Evolutionary conservation across 306 rosid genomes (phyloP).

Genomic region (Macrotyloma uniflorum): DNA sequence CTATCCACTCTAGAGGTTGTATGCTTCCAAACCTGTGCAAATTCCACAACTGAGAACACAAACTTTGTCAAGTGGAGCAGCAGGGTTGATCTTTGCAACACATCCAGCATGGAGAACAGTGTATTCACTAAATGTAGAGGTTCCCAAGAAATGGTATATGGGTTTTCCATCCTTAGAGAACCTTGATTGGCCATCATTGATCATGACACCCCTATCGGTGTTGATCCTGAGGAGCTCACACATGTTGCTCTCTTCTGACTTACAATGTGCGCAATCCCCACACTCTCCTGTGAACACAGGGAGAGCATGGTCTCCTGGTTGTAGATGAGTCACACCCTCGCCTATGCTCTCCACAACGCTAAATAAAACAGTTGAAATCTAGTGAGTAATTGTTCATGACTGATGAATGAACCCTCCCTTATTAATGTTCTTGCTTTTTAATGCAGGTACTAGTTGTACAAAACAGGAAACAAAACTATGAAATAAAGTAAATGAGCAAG

Average conservation of each 20-base stretch:
- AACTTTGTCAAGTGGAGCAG: conserved; percentile 35
- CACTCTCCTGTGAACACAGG: conserved; percentile 95
- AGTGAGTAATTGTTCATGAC: neutral
- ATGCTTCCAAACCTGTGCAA: conserved; percentile 9
- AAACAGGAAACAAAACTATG: no score
- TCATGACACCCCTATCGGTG: conserved; percentile 82
- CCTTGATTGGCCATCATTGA: conserved; percentile 62
- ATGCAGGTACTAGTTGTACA: no score
- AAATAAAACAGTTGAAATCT: conserved; percentile 21
- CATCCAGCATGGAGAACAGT: conserved; percentile 82
- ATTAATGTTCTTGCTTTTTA: no score
- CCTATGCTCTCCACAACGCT: conserved; percentile 84
- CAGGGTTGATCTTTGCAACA: conserved; percentile 81
- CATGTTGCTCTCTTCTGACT: conserved; percentile 94
- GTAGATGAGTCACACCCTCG: conserved; percentile 79
- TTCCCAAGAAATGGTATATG: conserved; percentile 77
- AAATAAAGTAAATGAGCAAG: no score
- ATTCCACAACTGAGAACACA: conserved; percentile 19
- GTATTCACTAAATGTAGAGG: conserved; percentile 89
- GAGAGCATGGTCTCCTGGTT: conserved; percentile 91
- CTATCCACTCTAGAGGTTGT: neutral
- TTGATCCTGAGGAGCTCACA: conserved; percentile 89
- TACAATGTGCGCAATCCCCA: conserved; percentile 76
- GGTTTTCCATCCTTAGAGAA: conserved; percentile 81
- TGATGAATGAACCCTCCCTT: no score